Evolutionary conservation across 306 rosid genomes (phyloP).

Genomic region (Trifolium pratense): DNA sequence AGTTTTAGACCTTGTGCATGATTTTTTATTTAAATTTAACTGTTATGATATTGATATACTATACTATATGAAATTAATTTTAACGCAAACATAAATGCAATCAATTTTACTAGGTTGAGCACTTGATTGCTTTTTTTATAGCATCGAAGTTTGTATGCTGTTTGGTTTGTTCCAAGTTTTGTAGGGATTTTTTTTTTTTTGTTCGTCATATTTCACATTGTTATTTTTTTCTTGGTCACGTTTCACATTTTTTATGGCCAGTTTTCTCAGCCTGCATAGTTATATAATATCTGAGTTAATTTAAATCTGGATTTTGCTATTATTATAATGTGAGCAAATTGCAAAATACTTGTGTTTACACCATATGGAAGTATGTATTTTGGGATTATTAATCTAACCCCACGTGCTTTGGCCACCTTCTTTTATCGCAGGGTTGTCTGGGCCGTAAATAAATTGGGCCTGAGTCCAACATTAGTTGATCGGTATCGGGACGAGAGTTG

Average conservation of each 20-base stretch:
- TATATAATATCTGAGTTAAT: too few relatives aligned
- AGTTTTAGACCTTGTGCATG: too few relatives aligned
- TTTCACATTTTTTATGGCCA: constrained; percentile 1
- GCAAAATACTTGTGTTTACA: not conserved
- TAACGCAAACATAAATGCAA: not conserved
- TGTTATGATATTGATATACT: too few relatives aligned
- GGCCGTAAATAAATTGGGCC: too few relatives aligned
- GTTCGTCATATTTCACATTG: too few relatives aligned
- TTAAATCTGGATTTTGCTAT: too few relatives aligned
- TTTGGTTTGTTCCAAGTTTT: constrained; percentile 8
- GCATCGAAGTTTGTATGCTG: not conserved
- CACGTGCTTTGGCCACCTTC: not conserved
- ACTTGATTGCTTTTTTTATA: constrained; percentile 2
- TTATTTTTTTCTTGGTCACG: not conserved
- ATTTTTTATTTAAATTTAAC: too few relatives aligned
- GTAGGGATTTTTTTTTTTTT: too few relatives aligned
- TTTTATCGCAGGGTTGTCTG: constrained; percentile 55
- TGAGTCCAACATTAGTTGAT: too few relatives aligned
- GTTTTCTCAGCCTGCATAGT: too few relatives aligned
- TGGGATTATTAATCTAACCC: constrained; percentile 13
- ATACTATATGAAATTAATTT: too few relatives aligned
- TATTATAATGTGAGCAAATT: too few relatives aligned
- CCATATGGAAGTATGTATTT: constrained; percentile 5
- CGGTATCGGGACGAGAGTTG: not conserved
- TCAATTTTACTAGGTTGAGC: not conserved